Conservation (phyloP, 2,329 filamentous ascomycete genomes). For the Arachnopeziza araneosa region DNA sequence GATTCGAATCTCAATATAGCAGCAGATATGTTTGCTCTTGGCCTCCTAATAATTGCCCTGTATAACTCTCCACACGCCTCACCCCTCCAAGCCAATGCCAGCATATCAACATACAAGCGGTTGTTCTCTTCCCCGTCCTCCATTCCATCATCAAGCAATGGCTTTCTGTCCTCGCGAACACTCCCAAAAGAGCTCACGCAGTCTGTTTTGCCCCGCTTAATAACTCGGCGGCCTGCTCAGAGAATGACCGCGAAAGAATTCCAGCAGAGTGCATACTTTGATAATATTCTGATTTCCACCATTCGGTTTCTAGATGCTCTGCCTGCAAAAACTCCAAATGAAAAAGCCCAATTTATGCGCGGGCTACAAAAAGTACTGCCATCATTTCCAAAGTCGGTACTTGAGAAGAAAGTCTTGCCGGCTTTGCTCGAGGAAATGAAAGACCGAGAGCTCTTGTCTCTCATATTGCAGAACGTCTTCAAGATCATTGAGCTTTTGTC, state of each 20-base stretch:
- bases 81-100: constrained; percentile 76
- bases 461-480: constrained; percentile 88
- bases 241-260: constrained; percentile 86
- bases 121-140: constrained; percentile 73
- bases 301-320: constrained; percentile 91
- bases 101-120: constrained; percentile 78
- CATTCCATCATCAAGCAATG: constrained; percentile 74
- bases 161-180: constrained; percentile 73
- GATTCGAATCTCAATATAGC: constrained; percentile 81
- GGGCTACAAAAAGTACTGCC: constrained; percentile 81
- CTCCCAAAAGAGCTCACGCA: constrained; percentile 73
- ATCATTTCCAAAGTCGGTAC: constrained; percentile 86
- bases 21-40: constrained; percentile 91
- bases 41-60: constrained; percentile 78
- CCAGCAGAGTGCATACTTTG: constrained; percentile 92
- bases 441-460: constrained; percentile 76
- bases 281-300: constrained; percentile 93
- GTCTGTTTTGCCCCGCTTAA: constrained; percentile 75
- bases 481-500: constrained; percentile 79
- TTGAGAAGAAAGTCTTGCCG: constrained; percentile 91
- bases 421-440: constrained; percentile 90
- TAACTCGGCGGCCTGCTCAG: constrained; percentile 81
- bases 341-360: constrained; percentile 88
- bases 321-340: constrained; percentile 83
- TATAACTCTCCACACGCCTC: constrained; percentile 94